Conservation (phyloP, 2,329 filamentous ascomycete species). For the Hymenoscyphus occultus region DNA sequence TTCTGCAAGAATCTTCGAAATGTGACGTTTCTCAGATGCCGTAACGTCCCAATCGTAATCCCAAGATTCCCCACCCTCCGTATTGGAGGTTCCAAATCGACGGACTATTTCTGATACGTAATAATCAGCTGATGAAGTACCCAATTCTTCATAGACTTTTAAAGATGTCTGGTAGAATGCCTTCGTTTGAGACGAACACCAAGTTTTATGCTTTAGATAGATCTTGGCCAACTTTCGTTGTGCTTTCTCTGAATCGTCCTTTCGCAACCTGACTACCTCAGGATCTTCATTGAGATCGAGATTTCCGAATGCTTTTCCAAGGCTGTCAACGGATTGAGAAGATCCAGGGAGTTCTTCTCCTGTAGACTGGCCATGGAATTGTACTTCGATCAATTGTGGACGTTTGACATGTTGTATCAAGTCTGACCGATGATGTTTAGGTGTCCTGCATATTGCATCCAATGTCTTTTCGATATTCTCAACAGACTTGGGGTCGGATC, state of each 20-base stretch:
- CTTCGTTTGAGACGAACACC: slow-evolving; percentile 53
- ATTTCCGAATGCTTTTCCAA: slow-evolving; percentile 21
- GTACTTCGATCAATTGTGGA: slow-evolving; percentile 27
- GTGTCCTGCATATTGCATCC: slow-evolving; percentile 53
- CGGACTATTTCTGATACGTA: slow-evolving; percentile 52
- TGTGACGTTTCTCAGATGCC: slow-evolving; percentile 52
- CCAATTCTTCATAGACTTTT: slow-evolving; percentile 56
- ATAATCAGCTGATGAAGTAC: slow-evolving; percentile 65
- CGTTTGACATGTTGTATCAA: slow-evolving; percentile 33
- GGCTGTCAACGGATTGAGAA: slow-evolving; percentile 24
- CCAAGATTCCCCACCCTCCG: slow-evolving; percentile 34
- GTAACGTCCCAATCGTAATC: slow-evolving; percentile 42
- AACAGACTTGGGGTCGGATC: slow-evolving; percentile 29
- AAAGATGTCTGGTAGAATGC: slow-evolving; percentile 49
- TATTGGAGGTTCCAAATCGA: slow-evolving; percentile 48
- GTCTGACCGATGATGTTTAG: slow-evolving; percentile 53
- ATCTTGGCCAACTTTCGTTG: slow-evolving; percentile 40
- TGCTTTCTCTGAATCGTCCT: slow-evolving; percentile 43
- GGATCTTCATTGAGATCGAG: slow-evolving; percentile 63
- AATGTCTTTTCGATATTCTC: slow-evolving; percentile 50
- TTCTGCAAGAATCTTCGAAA: slow-evolving; percentile 46
- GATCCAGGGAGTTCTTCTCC: slow-evolving; percentile 5
- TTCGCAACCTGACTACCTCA: slow-evolving; percentile 48
- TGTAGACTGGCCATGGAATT: slow-evolving; percentile 14
- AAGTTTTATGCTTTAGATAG: slow-evolving; percentile 48